Evolutionary conservation across 139 green algal genomes (phyloP), one percentile per base, ranked within the genome.

Genomic region (Chlamydomonas sphaeroides): DNA sequence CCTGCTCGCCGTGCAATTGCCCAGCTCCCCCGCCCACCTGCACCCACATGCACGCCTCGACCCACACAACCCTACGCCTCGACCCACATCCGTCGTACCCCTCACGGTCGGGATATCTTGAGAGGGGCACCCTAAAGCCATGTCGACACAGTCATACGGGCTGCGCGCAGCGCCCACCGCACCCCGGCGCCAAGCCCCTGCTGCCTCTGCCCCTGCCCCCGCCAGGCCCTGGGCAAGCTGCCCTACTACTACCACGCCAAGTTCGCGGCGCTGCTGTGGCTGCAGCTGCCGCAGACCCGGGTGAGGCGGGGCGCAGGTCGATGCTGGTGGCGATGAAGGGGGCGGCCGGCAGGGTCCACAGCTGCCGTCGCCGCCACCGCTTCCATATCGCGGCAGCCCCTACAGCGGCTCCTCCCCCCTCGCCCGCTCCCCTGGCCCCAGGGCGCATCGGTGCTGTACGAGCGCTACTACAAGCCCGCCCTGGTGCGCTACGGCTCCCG

Each of bases 231-330:
- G 7, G 41, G 32, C 70, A 87, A 78, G 80, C 72, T 93, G 26
- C 90, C 90, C 1, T 94, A 90, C 70, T 94, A 94, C 77, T 74
- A 86, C 33, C 71, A 89, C 23, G 21, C 83, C 17, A 94, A 94
- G 80, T 78, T 94, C 69, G 85, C 79, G 17, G 85, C 92, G 32
- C 81, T 94, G 61, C 32, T 94, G 36, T 94, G 90, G 90, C 80
- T 94, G 33, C 90, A 94, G 57, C 45, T 89, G 33, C 79, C 79
- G 49, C 38, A 85, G n/a, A 69, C 68, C 3, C 80, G 75, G 62
- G 86, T 87, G 59, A 59, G 69, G 57, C 10, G 35, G 28, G n/a
- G 15, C 10, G 48, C 28, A n/a, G n/a, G n/a, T n/a, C n/a, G n/a
- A n/a, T n/a, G n/a, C n/a, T n/a, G n/a, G 39, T 6, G 14, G 21